Evolutionary conservation across 106 monocot genomes (phyloP).

Genomic region (Acorus gramineus): DNA sequence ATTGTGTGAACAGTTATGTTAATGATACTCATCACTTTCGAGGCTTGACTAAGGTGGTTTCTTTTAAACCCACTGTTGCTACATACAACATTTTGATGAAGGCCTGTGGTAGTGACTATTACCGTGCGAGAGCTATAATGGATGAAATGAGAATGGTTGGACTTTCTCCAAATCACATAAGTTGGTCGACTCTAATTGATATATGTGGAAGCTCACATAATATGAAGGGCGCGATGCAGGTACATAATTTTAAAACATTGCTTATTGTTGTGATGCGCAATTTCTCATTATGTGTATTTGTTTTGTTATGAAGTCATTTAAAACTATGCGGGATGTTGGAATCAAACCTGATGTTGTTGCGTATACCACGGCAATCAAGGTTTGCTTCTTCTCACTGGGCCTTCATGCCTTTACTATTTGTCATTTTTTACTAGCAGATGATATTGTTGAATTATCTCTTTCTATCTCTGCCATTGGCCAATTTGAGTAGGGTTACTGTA

Average conservation of each 20-base stretch:
- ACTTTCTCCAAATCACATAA: conserved; percentile 66
- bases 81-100: conserved; percentile 93
- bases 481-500: neutral
- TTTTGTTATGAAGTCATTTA: conserved; percentile 39
- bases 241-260: conserved; percentile 4
- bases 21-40: neutral
- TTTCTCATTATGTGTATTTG: conserved; percentile 6
- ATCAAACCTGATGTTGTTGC: conserved; percentile 81
- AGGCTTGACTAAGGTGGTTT: conserved; percentile 16
- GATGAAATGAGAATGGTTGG: conserved; percentile 69
- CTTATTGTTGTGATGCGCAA: neutral
- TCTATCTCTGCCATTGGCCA: neutral
- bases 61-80: conserved; percentile 69
- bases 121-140: conserved; percentile 65
- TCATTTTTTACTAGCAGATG: neutral
- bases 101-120: conserved; percentile 77
- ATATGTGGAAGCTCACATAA: conserved; percentile 69
- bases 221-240: conserved; percentile 63
- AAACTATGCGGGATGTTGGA: conserved; percentile 55
- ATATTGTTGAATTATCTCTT: neutral
- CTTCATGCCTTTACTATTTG: neutral
- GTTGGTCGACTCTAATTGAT: conserved; percentile 80
- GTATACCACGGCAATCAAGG: conserved; percentile 90
- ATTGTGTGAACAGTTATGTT: neutral
- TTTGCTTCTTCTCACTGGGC: neutral